A percentile compares a stretch with the other conserved stretches of the same genome.
Conservation (phyloP, 1,139 yeast species). For the Candida albicans region DNA sequence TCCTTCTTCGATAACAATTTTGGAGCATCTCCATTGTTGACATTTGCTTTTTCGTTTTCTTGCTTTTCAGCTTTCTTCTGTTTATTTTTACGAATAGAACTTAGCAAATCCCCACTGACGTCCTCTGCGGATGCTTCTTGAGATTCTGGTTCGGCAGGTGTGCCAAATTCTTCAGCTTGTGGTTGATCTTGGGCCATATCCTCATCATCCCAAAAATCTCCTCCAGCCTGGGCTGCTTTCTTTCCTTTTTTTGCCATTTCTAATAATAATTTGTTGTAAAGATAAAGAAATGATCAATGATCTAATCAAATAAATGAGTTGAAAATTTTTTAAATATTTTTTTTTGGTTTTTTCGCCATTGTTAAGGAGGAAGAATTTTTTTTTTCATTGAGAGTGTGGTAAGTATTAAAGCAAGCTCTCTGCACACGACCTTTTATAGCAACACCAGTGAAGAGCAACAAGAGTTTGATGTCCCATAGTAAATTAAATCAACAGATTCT, state of each 20-base stretch:
- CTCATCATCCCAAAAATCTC: constrained; percentile 83
- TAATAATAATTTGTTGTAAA: background rate
- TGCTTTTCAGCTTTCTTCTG: constrained; percentile 67
- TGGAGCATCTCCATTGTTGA: constrained; percentile 48
- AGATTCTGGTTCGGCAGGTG: constrained; percentile 27
- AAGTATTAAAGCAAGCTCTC: too few relatives aligned
- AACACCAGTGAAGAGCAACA: too few relatives aligned
- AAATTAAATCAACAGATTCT: too few relatives aligned
- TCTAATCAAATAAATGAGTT: background rate
- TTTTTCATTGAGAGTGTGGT: too few relatives aligned
- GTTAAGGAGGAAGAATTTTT: background rate
- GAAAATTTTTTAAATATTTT: constrained; percentile 2
- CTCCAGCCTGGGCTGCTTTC: constrained; percentile 52
- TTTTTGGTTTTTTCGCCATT: background rate
- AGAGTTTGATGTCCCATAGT: too few relatives aligned
- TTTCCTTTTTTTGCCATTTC: constrained; percentile 53
- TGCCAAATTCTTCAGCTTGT: constrained; percentile 57
- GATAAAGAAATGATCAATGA: background rate
- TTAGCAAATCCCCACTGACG: constrained; percentile 67
- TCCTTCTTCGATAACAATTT: constrained; percentile 90
- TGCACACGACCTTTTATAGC: too few relatives aligned
- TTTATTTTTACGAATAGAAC: constrained; percentile 78
- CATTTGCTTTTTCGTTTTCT: constrained; percentile 49
- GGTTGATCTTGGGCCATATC: constrained; percentile 59
- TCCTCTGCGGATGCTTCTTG: constrained; percentile 44